Evolutionary conservation across 1,284 basidiomycete genomes (phyloP), one percentile per base, ranked within the genome.

Genomic region (Trametes pubescens): DNA sequence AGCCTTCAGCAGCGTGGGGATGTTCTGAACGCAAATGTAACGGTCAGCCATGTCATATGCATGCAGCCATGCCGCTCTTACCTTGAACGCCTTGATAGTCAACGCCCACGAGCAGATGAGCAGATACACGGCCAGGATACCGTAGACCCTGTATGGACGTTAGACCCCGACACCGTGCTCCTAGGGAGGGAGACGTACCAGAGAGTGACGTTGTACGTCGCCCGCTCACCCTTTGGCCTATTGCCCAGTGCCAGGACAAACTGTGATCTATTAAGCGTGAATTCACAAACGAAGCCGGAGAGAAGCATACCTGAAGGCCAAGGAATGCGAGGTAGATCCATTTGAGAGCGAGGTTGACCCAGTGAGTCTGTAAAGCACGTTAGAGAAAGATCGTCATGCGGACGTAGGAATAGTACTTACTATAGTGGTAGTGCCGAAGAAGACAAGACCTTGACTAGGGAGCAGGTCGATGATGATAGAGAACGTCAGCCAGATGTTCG

Each of bases 201-300:
- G 69, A 99, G 83, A 7, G 95, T 97, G 32, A 91, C 71, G 0
- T 90, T 81, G 74, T 99, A 99, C 8, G 93, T 87, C 46, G 84
- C 75, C 57, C 91, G 87, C 81, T 99, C 97, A 65, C 95, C 96
- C 76, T 99, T 99, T 1, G 97, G 97, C 67, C 97, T 83, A 78
- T 98, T 99, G 62, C 97, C 97, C 32, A 98, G 80, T 4, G 96
- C 96, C n/a, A 99, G 83, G 44, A 99, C 88, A 72, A 99, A 98
- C 80, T 96, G 57, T 26, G 34, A 22, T 48, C 51, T 35, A 26
- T 52, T 65, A 4, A 44, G 52, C 21, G 24, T 5, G 5, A 34
- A 22, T 13, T 2, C 34, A 14, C 22, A 21, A 22, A 32, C 24
- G 21, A 51, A 0, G 35, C 40, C 22, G 26, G n/a, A 18, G 34